Evolutionary conservation across 768 basidiomycete species (phyloP), one percentile per base, ranked within the genome.

Genomic region (Antrodiella citrinella): DNA sequence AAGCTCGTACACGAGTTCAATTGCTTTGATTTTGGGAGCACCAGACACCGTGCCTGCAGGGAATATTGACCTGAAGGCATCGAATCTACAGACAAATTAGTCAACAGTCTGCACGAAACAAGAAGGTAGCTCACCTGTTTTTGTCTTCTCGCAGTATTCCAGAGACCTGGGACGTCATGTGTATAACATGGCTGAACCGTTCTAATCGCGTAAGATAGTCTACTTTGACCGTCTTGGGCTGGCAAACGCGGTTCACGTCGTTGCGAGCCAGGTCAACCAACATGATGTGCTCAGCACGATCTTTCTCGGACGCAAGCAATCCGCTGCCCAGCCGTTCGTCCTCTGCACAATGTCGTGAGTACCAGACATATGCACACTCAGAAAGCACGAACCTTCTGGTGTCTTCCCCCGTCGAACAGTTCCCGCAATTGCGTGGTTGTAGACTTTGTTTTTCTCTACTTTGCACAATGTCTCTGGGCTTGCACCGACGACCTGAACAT

Each of bases 41-140:
- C 96, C 96, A 1, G 95, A 97, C 21, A 99, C 96, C 2, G 96
- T 99, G 0, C 96, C 96, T 15, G 95, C 94, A 1, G 96, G 96
- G 73, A 99, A 98, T 56, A 99, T 98, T 20, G 95, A 97, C 9
- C 95, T 82, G 78, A 99, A 98, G 0, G 96, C 96, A 64, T 98
- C 95, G 62, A 97, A 99, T 56, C 94, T 94, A 57, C 10, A 25
- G 12, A 38, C 38, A 40, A 53, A 39, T 19, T 45, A 45, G 19
- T 47, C 49, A 45, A 18, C 49, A 54, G n/a, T n/a, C n/a, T n/a
- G n/a, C n/a, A n/a, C n/a, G n/a, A n/a, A n/a, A 15, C 2, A 51
- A 49, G 3, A 35, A 35, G 7, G 19, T 25, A 9, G n/a, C 68
- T 46, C 50, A 92, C 94, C 95, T 81, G 11, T 84, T 91, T 65